Evolutionary conservation across 1,139 yeast species (phyloP), one percentile per base, ranked within the genome.

Genomic region (Suhomyces guaymorum): DNA sequence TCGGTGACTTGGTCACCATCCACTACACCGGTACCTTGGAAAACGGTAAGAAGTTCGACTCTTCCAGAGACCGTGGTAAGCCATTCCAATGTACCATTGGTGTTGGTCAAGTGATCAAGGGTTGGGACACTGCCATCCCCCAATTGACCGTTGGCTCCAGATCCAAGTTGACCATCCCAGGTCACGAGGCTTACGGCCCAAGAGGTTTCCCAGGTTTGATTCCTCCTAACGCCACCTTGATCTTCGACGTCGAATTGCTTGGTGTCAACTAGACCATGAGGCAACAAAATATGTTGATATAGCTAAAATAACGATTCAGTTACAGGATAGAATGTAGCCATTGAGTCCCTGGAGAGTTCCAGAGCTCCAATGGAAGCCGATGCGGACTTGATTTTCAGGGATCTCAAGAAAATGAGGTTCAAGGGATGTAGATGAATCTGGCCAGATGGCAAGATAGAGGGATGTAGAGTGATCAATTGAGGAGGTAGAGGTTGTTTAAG

Each of bases 131-230:
- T 57, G 95, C 84, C 46, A 86, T 88, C 59, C 96, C 95, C 40
- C 82, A 88, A 65, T 77, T 92, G 64, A 84, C 95, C 39, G 75
- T 89, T 40, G 97, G 97, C 51, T 88, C 94, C 65, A 84, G 83
- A 71, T 95, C 97, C 37, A 77, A 83, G 59, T 73, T 92, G 60
- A 88, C 94, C 52, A 88, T 90, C 54, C 95, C 97, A 51, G 92
- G 96, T 43, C 82, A 84, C 54, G 84, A 87, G 65, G 98, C 95
- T 48, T 92, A 92, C 67, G 97, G 97, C 45, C 75, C 78, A 47
- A 82, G 95, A 64, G 97, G 97, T 32, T 87, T 85, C 80, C 97
- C 97, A 46, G 95, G 96, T 49, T 73, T 87, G 55, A 92, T 92
- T 59, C 97, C 97, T 46, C 96, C 97, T 50, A 87, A 88, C 63